A percentile compares a stretch with the other conserved stretches of the same genome.
Conservation (phyloP, 805 yeast species). For the Diddensiella caesifluorescens region DNA sequence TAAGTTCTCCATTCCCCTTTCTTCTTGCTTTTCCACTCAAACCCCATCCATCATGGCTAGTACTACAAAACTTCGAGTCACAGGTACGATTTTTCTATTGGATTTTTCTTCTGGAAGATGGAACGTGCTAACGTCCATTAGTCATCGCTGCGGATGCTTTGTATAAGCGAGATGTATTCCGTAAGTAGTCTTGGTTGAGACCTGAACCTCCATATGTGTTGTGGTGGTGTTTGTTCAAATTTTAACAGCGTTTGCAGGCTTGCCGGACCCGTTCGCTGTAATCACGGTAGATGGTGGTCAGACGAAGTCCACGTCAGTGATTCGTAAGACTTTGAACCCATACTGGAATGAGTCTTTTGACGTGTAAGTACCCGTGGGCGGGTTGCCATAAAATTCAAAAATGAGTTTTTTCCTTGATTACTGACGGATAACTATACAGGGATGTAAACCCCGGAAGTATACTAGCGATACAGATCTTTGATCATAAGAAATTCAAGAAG, state of each 20-base stretch:
- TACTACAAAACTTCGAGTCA: constrained; percentile 20
- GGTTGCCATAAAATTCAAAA: background rate
- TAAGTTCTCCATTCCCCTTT: background rate
- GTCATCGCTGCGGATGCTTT: constrained; percentile 94
- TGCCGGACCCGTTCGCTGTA: constrained; percentile 98
- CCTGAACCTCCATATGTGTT: too few relatives aligned
- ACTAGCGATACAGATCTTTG: constrained; percentile 89
- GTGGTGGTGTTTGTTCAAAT: background rate
- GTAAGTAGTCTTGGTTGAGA: constrained; percentile 5
- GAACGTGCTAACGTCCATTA: constrained; percentile 4
- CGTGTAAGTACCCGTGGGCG: constrained; percentile 35
- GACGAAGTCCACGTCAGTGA: constrained; percentile 90
- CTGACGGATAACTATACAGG: background rate
- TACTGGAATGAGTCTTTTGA: constrained; percentile 94
- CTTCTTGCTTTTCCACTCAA: too few relatives aligned
- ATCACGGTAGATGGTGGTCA: constrained; percentile 96
- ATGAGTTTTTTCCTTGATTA: constrained; percentile 4
- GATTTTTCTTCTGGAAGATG: too few relatives aligned
- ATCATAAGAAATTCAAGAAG: constrained; percentile 94
- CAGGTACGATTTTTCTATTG: constrained; percentile 15
- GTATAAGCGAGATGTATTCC: constrained; percentile 85
- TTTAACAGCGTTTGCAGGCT: constrained; percentile 51
- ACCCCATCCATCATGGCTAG: constrained; percentile 2
- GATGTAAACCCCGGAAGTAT: constrained; percentile 73
- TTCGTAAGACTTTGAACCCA: constrained; percentile 90